These are phyloP conservation scores for Diplodia mutila DNA, from an alignment of 2,329 filamentous ascomycete species.

Conservation along the genomic window DNA sequence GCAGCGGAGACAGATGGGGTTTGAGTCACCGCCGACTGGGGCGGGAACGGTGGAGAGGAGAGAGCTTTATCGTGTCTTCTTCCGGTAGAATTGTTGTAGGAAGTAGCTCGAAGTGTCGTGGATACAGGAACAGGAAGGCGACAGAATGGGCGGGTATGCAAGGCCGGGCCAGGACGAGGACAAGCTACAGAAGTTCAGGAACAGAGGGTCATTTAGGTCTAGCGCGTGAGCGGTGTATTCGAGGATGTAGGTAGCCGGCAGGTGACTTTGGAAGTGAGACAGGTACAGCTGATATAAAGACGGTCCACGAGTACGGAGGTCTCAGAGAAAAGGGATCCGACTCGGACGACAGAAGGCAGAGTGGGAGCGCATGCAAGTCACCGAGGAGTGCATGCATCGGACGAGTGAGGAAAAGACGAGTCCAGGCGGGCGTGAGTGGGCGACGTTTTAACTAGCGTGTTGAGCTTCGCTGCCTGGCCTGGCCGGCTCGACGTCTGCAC, in stretches of 20 bases:
- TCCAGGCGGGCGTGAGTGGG: not conserved
- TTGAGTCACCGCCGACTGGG: not conserved
- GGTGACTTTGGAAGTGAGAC: slow-evolving; percentile 19
- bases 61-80: not conserved
- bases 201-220: slow-evolving; percentile 21
- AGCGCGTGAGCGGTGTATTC: slow-evolving; percentile 16
- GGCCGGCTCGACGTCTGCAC: not conserved
- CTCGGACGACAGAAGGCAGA: not conserved
- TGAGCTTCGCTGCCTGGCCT: slow-evolving; percentile 16
- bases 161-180: slow-evolving; percentile 2
- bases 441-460: slow-evolving; percentile 13
- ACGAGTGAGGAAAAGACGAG: slow-evolving; percentile 3
- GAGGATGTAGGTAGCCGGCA: not conserved
- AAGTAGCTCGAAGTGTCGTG: slow-evolving; percentile 8
- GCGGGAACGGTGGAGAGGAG: not conserved
- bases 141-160: slow-evolving; percentile 12
- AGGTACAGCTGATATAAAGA: slow-evolving; percentile 20
- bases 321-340: not conserved
- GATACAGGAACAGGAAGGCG: slow-evolving; percentile 18
- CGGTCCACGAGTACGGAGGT: slow-evolving; percentile 1
- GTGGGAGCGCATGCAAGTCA: slow-evolving; percentile 2
- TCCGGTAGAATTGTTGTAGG: not conserved
- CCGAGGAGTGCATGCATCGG: not conserved
- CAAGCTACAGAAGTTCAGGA: slow-evolving; percentile 16
- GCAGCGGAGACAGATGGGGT: not conserved